phyloP scores from a whole-genome alignment of 768 basidiomycete genomes.

The Pulveroboletus sp. region DNA sequence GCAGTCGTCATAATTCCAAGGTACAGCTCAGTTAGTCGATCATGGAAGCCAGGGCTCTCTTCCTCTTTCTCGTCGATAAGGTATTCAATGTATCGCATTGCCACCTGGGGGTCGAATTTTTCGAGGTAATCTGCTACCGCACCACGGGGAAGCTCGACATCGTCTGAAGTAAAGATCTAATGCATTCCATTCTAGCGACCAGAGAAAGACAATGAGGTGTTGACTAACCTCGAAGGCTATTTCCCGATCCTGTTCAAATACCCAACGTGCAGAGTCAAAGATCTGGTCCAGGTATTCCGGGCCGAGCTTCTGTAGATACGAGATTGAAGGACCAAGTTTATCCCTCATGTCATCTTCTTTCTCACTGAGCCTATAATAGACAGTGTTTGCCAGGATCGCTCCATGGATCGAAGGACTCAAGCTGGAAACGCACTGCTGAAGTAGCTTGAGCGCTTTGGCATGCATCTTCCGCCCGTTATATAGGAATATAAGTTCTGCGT shows the following conservation, averaged over 20 bases:
- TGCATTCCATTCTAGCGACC: not conserved
- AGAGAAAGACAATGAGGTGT: not conserved
- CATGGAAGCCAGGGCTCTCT: conserved; percentile 67
- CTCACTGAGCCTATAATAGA: conserved; percentile 63
- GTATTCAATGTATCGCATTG: conserved; percentile 80
- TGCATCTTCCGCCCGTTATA: conserved; percentile 98
- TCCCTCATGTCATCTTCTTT: conserved; percentile 76
- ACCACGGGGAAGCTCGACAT: conserved; percentile 82
- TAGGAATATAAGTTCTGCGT: conserved; percentile 82
- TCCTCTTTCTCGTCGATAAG: conserved; percentile 76
- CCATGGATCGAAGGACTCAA: not conserved
- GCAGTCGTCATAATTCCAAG: conserved; percentile 61
- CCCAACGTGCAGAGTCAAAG: conserved; percentile 81
- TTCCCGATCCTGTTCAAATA: conserved; percentile 69
- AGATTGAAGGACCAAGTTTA: conserved; percentile 79
- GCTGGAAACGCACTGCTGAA: conserved; percentile 66
- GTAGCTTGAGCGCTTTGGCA: conserved; percentile 73
- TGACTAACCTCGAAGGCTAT: conserved; percentile 73
- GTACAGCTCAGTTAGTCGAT: conserved; percentile 87
- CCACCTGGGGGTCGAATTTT: conserved; percentile 62
- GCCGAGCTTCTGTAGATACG: conserved; percentile 89
- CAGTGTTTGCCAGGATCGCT: not conserved
- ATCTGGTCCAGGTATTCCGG: conserved; percentile 79
- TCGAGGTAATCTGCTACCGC: conserved; percentile 80
- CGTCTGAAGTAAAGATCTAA: conserved; percentile 95